Conservation (phyloP, 371 early-diverging fungal species). For the Apophysomyces ossiformis region DNA sequence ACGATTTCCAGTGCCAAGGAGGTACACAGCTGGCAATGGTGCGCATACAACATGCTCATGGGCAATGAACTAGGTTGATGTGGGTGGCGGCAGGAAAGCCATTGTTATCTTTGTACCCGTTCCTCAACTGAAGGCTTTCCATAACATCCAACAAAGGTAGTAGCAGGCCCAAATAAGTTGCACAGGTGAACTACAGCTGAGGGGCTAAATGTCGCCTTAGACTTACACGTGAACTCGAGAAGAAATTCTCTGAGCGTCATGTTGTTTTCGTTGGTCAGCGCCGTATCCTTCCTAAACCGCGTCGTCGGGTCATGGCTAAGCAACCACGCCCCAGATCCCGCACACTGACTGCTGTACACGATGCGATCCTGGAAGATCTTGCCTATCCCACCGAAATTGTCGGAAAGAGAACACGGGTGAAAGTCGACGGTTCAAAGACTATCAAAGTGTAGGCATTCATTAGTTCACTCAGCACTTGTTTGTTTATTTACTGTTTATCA, state of each 20-base stretch:
- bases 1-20: slow-evolving; percentile 93
- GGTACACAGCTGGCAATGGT: slow-evolving; percentile 49
- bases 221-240: slow-evolving; percentile 97
- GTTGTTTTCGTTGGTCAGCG: slow-evolving; percentile 95
- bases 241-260: slow-evolving; percentile 98
- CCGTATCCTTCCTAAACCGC: slow-evolving; percentile 91
- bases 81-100: slow-evolving; percentile 93
- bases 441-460: slow-evolving; percentile 84
- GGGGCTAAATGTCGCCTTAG: slow-evolving; percentile 15
- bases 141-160: slow-evolving; percentile 91
- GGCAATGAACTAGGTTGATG: slow-evolving; percentile 67
- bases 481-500: background rate
- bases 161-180: background rate
- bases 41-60: slow-evolving; percentile 4
- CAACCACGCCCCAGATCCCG: slow-evolving; percentile 95
- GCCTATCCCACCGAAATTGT: slow-evolving; percentile 98
- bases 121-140: slow-evolving; percentile 88
- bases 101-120: slow-evolving; percentile 95
- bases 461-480: too few relatives aligned
- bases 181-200: too few relatives aligned
- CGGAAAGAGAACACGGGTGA: slow-evolving; percentile 96
- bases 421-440: slow-evolving; percentile 89
- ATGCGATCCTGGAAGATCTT: slow-evolving; percentile 93
- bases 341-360: slow-evolving; percentile 95
- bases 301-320: slow-evolving; percentile 82